These are phyloP conservation scores for Phytophthora pisi DNA, from an alignment of 352 stramenopile genomes.

Conservation along the genomic window DNA sequence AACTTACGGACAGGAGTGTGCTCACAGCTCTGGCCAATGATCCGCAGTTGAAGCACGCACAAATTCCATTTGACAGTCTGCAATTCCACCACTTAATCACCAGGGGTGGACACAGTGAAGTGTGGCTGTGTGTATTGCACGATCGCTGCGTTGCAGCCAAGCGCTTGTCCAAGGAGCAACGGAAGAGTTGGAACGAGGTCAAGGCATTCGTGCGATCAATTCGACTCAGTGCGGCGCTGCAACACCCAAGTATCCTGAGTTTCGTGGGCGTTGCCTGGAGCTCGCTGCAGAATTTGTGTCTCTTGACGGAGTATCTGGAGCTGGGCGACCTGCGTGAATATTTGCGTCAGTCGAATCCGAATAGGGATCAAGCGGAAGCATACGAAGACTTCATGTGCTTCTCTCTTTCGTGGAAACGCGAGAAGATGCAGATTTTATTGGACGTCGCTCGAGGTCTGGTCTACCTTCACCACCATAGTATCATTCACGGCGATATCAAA, in stretches of 20 bases:
- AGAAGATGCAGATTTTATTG: constrained; percentile 54
- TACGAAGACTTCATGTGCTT: constrained; percentile 27
- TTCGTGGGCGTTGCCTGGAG: constrained; percentile 55
- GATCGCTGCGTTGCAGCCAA: constrained; percentile 49
- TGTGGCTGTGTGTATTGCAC: constrained; percentile 43
- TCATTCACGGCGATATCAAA: constrained; percentile 66
- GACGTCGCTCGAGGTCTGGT: constrained; percentile 49
- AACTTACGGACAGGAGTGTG: constrained; percentile 4
- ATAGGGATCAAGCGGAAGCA: neutral
- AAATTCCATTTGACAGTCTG: constrained; percentile 45
- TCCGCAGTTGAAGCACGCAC: constrained; percentile 23
- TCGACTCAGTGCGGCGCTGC: constrained; percentile 32
- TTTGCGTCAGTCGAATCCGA: constrained; percentile 25
- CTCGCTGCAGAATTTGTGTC: constrained; percentile 45
- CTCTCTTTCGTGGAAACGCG: constrained; percentile 45
- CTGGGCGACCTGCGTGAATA: constrained; percentile 45
- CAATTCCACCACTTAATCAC: constrained; percentile 41
- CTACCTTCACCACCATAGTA: constrained; percentile 50
- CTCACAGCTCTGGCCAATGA: constrained; percentile 34
- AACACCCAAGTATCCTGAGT: constrained; percentile 44
- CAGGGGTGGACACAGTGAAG: constrained; percentile 32
- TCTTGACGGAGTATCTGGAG: constrained; percentile 56
- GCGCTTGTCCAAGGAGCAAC: constrained; percentile 29
- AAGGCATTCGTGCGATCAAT: constrained; percentile 48
- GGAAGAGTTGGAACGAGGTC: constrained; percentile 27